These are phyloP conservation scores for Amaranthus hypochondriacus DNA, from an alignment of 148 eudicot species.

Conservation along the genomic window DNA sequence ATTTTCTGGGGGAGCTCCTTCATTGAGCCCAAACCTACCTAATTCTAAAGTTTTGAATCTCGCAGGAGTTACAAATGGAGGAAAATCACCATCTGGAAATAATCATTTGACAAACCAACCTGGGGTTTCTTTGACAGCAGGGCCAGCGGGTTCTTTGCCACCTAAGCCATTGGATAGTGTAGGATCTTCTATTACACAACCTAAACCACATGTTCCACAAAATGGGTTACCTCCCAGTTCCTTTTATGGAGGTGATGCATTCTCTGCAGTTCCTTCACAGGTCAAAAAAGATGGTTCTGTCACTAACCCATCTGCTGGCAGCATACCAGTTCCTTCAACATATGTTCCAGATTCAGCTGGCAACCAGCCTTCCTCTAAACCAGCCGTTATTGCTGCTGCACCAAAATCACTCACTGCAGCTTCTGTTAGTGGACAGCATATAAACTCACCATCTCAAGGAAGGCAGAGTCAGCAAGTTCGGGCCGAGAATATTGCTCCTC, in stretches of 20 bases:
- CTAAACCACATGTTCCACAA: slow-evolving; percentile 45
- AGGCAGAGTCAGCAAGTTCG: slow-evolving; percentile 51
- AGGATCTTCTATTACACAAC: slow-evolving; percentile 35
- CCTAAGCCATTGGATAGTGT: slow-evolving; percentile 39
- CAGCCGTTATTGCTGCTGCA: slow-evolving; percentile 29
- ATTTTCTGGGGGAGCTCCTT: slow-evolving; percentile 37
- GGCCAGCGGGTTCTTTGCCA: slow-evolving; percentile 33
- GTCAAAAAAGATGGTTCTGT: slow-evolving; percentile 31
- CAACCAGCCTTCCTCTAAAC: slow-evolving; percentile 29
- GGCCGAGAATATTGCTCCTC: slow-evolving; percentile 28
- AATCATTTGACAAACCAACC: slow-evolving; percentile 34
- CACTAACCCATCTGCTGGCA: slow-evolving; percentile 33
- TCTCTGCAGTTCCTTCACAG: slow-evolving; percentile 44
- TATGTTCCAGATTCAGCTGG: slow-evolving; percentile 34
- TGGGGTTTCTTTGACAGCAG: slow-evolving; percentile 35
- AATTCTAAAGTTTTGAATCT: slow-evolving; percentile 31
- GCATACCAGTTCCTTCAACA: slow-evolving; percentile 39
- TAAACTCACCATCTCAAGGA: slow-evolving; percentile 34
- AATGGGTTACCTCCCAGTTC: slow-evolving; percentile 70
- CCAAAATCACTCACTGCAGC: slow-evolving; percentile 38
- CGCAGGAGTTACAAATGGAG: slow-evolving; percentile 40
- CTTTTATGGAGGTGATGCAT: slow-evolving; percentile 50
- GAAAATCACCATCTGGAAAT: slow-evolving; percentile 32
- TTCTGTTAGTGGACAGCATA: slow-evolving; percentile 42
- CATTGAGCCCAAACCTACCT: slow-evolving; percentile 27